Evolutionary conservation across 2,329 filamentous ascomycete species (phyloP).

Genomic region (Sporothrix phasma): DNA sequence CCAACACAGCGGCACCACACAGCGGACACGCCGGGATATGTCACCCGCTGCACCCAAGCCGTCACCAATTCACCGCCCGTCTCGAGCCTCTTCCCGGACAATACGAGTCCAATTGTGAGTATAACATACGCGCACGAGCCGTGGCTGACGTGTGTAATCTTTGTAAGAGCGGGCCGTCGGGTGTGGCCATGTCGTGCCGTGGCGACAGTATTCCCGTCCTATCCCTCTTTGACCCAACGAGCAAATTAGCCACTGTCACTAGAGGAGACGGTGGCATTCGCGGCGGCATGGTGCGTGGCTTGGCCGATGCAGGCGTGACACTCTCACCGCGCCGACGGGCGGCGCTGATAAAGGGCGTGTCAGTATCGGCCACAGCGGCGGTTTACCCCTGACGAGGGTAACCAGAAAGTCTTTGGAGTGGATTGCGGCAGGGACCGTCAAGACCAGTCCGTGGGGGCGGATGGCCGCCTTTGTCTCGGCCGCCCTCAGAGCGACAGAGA

Average conservation of each 20-base stretch:
- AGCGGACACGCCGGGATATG: background rate
- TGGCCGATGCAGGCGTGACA: slow-evolving; percentile 11
- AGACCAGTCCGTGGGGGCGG: background rate
- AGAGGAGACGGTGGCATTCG: slow-evolving; percentile 8
- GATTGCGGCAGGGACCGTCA: background rate
- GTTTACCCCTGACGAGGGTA: background rate
- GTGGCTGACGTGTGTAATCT: slow-evolving; percentile 18
- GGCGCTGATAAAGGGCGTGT: slow-evolving; percentile 36
- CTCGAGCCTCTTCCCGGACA: slow-evolving; percentile 10
- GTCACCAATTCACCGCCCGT: slow-evolving; percentile 6
- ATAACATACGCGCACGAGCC: slow-evolving; percentile 13
- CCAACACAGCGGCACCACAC: too few species aligned
- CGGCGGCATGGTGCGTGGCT: background rate
- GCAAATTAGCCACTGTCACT: background rate
- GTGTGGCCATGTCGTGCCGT: slow-evolving; percentile 11
- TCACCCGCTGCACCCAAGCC: background rate
- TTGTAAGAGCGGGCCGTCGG: slow-evolving; percentile 19
- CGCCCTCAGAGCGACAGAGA: slow-evolving; percentile 26
- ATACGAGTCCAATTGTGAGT: slow-evolving; percentile 7
- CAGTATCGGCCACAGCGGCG: slow-evolving; percentile 15
- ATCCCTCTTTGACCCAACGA: slow-evolving; percentile 10
- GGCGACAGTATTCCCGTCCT: slow-evolving; percentile 3
- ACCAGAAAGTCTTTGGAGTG: background rate
- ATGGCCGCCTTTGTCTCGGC: slow-evolving; percentile 18
- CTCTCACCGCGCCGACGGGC: slow-evolving; percentile 24